Base-by-base conservation (phyloP, 192 early-diverging fungal species). In the Coemansia asiatica region DNA sequence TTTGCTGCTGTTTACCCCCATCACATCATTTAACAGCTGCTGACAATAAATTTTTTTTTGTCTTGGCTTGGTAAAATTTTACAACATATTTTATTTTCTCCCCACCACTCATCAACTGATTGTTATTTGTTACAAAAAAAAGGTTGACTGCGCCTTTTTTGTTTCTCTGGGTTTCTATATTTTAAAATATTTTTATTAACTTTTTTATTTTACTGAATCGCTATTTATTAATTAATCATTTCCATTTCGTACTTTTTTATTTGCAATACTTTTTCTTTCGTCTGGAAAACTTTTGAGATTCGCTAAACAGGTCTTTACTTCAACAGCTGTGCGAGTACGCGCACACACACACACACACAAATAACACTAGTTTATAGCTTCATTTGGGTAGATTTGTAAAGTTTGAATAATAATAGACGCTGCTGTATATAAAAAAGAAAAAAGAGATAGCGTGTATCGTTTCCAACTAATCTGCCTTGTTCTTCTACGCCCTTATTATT, bases 91-190 rank as follows among this genome's bases (percentile, higher is more conserved):
- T 44, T 44, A 44, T 44, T 44, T 44, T 44, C 15, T 13, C 40
- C 40, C 3, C 15, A 4, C 35, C 10, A 36, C 35, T 10, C 35
- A 36, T 7, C 35, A 10, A 36, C 4, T 36, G 4, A 36, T 36
- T 7, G 6, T 36, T 36, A 7, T 36, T 36, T 36, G 10, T 44
- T 27, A 12, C 15, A 44, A 16, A 12, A 44, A 12, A 44, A 12
- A 12, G 40, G 40, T 13, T 44, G 63, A 57, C 67, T 75, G 67
- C 74, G 67, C 64, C 64, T 67, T 70, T 66, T 75, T 56, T 54
- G 1, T 22, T 49, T 49, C 8, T 2, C 35, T 36, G 35, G 35
- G 8, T 12, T 44, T 16, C 15, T 44, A 44, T 44, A 16, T 7
- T 44, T 44, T 13, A 44, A 12, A 44, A 5, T 16, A 16, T 44